Conservation (phyloP, 192 early-diverging fungal species). For the Jimgerdemannia flammicorona region DNA sequence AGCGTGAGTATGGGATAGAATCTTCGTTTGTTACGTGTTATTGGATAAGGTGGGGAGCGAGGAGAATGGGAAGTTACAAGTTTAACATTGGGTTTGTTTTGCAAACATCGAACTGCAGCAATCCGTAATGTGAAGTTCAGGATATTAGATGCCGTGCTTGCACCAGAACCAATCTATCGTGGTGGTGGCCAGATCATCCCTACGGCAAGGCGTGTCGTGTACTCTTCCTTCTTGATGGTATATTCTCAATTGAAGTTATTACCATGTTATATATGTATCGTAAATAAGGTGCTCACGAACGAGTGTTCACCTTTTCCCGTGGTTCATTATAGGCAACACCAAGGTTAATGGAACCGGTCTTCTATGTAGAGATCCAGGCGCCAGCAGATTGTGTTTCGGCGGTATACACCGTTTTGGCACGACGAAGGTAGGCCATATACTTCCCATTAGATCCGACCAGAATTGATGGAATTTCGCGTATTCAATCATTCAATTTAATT, state of each 20-base stretch:
- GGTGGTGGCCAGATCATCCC: conserved; percentile 98
- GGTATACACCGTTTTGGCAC: conserved; percentile 90
- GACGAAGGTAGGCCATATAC: conserved; percentile 53
- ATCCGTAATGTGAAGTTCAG: conserved; percentile 96
- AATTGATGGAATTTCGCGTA: too few species aligned
- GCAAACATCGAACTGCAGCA: conserved; percentile 38
- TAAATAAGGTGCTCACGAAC: background rate
- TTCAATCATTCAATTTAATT: too few species aligned
- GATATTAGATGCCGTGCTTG: conserved; percentile 82
- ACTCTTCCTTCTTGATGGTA: conserved; percentile 92
- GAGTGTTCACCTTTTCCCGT: too few species aligned
- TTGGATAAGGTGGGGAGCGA: background rate
- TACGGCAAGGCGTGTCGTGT: conserved; percentile 92
- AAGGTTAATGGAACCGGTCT: conserved; percentile 96
- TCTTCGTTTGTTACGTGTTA: background rate
- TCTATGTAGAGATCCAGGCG: conserved; percentile 94
- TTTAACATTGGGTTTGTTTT: conserved; percentile 2
- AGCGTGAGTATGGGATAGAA: conserved; percentile 57
- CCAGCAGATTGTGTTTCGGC: conserved; percentile 94
- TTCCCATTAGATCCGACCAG: background rate
- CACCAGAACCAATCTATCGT: conserved; percentile 84
- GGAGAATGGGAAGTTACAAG: background rate
- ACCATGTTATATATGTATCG: background rate
- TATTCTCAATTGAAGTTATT: background rate
- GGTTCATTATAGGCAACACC: conserved; percentile 67